Evolutionary conservation across 2,329 filamentous ascomycete genomes (phyloP).

Genomic region (Fusarium mundagurra): DNA sequence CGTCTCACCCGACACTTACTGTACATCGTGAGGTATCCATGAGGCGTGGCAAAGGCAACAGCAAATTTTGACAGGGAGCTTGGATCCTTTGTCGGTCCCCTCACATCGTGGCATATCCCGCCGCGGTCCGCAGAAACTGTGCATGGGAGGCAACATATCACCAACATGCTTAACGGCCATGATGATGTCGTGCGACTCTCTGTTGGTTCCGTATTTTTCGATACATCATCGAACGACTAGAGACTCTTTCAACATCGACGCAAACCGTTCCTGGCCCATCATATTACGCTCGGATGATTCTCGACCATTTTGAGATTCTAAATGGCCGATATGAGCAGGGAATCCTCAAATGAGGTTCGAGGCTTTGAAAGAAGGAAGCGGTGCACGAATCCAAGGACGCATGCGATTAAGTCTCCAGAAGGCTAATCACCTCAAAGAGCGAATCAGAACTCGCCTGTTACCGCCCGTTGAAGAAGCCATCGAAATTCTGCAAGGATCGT

Average conservation of each 20-base stretch:
- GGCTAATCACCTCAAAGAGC: constrained; percentile 8
- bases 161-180: constrained; percentile 16
- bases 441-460: constrained; percentile 38
- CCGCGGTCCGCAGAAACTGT: constrained; percentile 24
- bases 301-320: constrained; percentile 11
- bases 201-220: not conserved
- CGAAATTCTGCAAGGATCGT: constrained; percentile 20
- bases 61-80: constrained; percentile 1
- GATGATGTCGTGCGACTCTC: constrained; percentile 23
- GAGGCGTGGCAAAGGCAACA: constrained; percentile 6
- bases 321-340: constrained; percentile 19
- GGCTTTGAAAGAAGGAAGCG: constrained; percentile 2
- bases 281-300: constrained; percentile 12
- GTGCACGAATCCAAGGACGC: constrained; percentile 28
- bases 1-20: not conserved
- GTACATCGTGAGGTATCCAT: not conserved
- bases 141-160: constrained; percentile 25
- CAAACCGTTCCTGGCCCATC: constrained; percentile 9
- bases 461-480: constrained; percentile 36
- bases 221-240: constrained; percentile 20
- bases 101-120: constrained; percentile 9
- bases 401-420: constrained; percentile 21
- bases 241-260: not conserved
- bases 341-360: constrained; percentile 17
- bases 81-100: constrained; percentile 25